Conservation (phyloP, 805 yeast genomes). For the Monosporozyma servazzii region DNA sequence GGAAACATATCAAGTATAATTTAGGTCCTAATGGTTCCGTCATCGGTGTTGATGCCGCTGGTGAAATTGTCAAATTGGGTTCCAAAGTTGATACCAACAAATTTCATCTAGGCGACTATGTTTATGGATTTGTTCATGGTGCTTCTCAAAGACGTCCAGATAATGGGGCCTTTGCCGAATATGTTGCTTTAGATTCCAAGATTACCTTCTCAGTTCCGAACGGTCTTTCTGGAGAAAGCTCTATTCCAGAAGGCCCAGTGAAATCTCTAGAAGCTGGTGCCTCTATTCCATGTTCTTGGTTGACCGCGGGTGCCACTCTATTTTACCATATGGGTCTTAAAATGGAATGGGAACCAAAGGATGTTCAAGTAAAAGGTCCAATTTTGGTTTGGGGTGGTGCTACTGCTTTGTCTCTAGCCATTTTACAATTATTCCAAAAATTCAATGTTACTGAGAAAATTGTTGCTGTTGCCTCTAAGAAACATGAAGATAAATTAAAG, state of each 20-base stretch:
- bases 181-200: slow-evolving; percentile 33
- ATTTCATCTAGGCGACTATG: no score
- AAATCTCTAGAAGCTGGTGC: slow-evolving; percentile 56
- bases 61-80: no score
- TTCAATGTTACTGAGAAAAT: slow-evolving; percentile 34
- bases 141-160: slow-evolving; percentile 31
- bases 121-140: slow-evolving; percentile 35
- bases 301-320: slow-evolving; percentile 40
- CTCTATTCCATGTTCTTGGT: slow-evolving; percentile 41
- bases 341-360: slow-evolving; percentile 16
- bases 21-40: no score
- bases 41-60: no score
- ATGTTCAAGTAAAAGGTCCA: slow-evolving; percentile 28
- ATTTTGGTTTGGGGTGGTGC: slow-evolving; percentile 58
- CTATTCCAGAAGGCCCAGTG: slow-evolving; percentile 21
- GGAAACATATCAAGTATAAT: no score
- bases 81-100: no score
- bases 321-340: slow-evolving; percentile 16
- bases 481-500: slow-evolving; percentile 33
- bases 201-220: slow-evolving; percentile 5
- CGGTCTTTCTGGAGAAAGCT: no score
- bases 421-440: slow-evolving; percentile 48
- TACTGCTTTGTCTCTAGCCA: slow-evolving; percentile 46
- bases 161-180: slow-evolving; percentile 52
- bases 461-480: slow-evolving; percentile 40